phyloP scores from a whole-genome alignment of 108 stramenopile genomes.

The Stephanodiscus triporus region DNA sequence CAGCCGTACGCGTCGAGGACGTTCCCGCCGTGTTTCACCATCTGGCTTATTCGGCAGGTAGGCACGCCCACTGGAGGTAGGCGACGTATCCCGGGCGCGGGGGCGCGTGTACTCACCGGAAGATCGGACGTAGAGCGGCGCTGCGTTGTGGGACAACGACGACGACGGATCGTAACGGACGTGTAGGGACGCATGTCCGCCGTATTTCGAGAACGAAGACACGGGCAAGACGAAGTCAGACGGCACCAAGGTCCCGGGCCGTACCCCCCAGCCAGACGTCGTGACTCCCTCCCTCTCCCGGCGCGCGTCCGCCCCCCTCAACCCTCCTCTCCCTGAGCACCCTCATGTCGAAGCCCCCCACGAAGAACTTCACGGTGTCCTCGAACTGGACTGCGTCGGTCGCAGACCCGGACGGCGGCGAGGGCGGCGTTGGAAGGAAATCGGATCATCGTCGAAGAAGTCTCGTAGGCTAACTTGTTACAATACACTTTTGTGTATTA shows the following conservation, averaged over 20 bases:
- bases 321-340: too few relatives aligned
- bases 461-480: too few relatives aligned
- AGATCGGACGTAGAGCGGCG: conserved; percentile 61
- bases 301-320: too few relatives aligned
- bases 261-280: too few relatives aligned
- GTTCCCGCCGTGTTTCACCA: conserved; percentile 78
- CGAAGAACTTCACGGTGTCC: too few relatives aligned
- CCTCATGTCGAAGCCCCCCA: conserved; percentile 60
- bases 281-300: too few relatives aligned
- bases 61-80: conserved; percentile 84
- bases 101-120: conserved; percentile 54
- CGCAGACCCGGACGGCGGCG: too few relatives aligned
- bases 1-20: conserved; percentile 84
- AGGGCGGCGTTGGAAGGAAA: too few relatives aligned
- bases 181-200: conserved; percentile 80
- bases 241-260: conserved; percentile 82
- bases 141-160: neutral
- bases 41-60: conserved; percentile 79
- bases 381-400: too few relatives aligned
- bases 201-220: conserved; percentile 77
- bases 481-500: too few relatives aligned
- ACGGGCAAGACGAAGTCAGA: conserved; percentile 68
- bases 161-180: conserved; percentile 67
- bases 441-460: too few relatives aligned
- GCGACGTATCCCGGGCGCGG: conserved; percentile 78